Evolutionary conservation across 1,139 yeast species (phyloP).

Genomic region (Lodderomyces parapsilosis): DNA sequence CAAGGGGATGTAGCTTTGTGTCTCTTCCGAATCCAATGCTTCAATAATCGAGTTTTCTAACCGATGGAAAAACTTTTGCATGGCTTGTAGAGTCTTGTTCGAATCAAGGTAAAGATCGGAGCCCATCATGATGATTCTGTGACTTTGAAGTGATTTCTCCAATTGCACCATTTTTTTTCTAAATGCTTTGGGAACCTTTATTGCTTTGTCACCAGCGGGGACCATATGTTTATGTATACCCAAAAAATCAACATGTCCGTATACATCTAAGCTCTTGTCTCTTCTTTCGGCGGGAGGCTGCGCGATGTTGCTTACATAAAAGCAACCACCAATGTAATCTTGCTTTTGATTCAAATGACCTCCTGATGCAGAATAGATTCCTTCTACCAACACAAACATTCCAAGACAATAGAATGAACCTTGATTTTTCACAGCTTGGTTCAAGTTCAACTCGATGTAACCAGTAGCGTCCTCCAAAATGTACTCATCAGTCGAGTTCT

Average conservation of each 20-base stretch:
- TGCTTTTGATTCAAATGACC: slow-evolving; percentile 30
- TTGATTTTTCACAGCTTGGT: slow-evolving; percentile 61
- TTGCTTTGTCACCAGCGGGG: slow-evolving; percentile 20
- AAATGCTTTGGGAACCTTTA: slow-evolving; percentile 60
- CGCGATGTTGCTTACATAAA: slow-evolving; percentile 73
- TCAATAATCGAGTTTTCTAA: slow-evolving; percentile 45
- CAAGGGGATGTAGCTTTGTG: slow-evolving; percentile 41
- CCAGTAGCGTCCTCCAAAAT: slow-evolving; percentile 83
- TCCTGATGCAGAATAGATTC: slow-evolving; percentile 72
- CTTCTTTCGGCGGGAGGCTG: slow-evolving; percentile 90
- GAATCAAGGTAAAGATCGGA: slow-evolving; percentile 70
- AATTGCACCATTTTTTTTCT: slow-evolving; percentile 52
- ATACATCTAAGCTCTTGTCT: slow-evolving; percentile 60
- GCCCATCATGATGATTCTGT: slow-evolving; percentile 69
- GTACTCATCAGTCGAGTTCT: slow-evolving; percentile 65
- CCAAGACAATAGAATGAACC: slow-evolving; percentile 80
- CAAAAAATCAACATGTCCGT: slow-evolving; percentile 77
- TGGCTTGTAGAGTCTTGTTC: slow-evolving; percentile 53
- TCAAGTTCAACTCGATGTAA: slow-evolving; percentile 65
- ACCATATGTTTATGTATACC: slow-evolving; percentile 55
- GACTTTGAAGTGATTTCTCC: slow-evolving; percentile 56
- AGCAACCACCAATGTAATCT: slow-evolving; percentile 45
- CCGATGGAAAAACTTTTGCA: slow-evolving; percentile 55
- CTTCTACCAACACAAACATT: slow-evolving; percentile 78
- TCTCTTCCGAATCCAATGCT: slow-evolving; percentile 20